Conservation (phyloP, 2,329 filamentous ascomycete genomes). For the Periconia digitata region DNA sequence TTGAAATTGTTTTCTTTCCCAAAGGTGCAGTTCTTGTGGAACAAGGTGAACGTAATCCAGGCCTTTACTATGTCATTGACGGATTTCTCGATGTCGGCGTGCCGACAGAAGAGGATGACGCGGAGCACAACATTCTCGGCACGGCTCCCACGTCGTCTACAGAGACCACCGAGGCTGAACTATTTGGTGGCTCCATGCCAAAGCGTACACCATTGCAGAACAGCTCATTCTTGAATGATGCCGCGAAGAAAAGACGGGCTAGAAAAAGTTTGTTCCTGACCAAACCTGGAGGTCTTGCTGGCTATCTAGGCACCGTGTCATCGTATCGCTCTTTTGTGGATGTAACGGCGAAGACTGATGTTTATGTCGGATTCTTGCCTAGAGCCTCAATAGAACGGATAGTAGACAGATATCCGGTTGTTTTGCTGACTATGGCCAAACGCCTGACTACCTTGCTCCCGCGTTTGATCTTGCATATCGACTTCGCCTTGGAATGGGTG, state of each 20-base stretch:
- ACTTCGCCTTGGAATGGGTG: constrained; percentile 97
- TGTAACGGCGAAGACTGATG: constrained; percentile 95
- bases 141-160: constrained; percentile 37
- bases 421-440: constrained; percentile 94
- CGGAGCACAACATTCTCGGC: constrained; percentile 47
- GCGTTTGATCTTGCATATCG: constrained; percentile 88
- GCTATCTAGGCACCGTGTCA: constrained; percentile 91
- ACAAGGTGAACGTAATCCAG: constrained; percentile 94
- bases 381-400: constrained; percentile 84
- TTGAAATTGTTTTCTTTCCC: constrained; percentile 97
- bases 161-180: constrained; percentile 39
- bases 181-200: constrained; percentile 30
- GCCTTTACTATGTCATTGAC: constrained; percentile 95
- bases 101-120: constrained; percentile 66
- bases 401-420: constrained; percentile 87
- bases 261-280: constrained; percentile 83
- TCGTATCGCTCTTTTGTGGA: constrained; percentile 96
- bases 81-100: constrained; percentile 94
- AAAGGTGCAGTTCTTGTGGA: constrained; percentile 93
- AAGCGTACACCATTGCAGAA: constrained; percentile 25
- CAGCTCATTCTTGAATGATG: constrained; percentile 34
- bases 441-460: constrained; percentile 86
- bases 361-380: constrained; percentile 94
- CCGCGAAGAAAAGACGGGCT: constrained; percentile 48
- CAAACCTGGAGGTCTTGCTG: constrained; percentile 90